These are phyloP conservation scores for Pseudisothecium myosuroides DNA, from an alignment of 225 moss, liverwort and hornwort genomes.

Conservation along the genomic window DNA sequence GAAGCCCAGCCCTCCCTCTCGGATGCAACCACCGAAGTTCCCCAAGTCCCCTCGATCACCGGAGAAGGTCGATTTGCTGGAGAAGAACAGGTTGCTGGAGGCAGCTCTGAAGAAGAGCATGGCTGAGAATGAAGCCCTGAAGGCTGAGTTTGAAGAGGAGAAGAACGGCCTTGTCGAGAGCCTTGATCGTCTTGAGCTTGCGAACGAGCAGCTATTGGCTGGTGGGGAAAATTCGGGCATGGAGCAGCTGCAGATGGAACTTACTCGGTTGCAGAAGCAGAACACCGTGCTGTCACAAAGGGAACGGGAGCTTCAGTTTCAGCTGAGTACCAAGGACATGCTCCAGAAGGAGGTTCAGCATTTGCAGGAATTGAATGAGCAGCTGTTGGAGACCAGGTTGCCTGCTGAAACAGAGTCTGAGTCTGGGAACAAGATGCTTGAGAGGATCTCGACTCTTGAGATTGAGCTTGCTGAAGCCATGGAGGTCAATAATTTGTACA, in stretches of 20 bases:
- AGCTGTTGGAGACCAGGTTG: slow-evolving; percentile 25
- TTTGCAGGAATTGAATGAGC: slow-evolving; percentile 45
- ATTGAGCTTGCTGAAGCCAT: slow-evolving; percentile 46
- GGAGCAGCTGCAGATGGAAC: slow-evolving; percentile 57
- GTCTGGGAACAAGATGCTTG: slow-evolving; percentile 34
- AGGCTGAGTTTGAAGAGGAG: slow-evolving; percentile 33
- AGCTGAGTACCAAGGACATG: slow-evolving; percentile 49
- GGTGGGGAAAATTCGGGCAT: slow-evolving; percentile 52
- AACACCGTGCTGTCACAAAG: slow-evolving; percentile 34
- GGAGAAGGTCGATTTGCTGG: slow-evolving; percentile 2
- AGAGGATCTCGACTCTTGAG: slow-evolving; percentile 35
- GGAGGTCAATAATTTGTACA: slow-evolving; percentile 49
- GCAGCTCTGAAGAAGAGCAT: slow-evolving; percentile 17
- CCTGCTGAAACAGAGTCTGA: slow-evolving; percentile 21
- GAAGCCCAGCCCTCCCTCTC: background rate
- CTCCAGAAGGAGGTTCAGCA: slow-evolving; percentile 56
- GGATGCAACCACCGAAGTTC: background rate
- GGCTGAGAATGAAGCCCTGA: slow-evolving; percentile 17
- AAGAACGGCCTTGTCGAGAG: slow-evolving; percentile 17
- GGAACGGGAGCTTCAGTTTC: slow-evolving; percentile 47
- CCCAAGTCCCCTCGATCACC: slow-evolving; percentile 23
- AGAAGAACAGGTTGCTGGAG: slow-evolving; percentile 29
- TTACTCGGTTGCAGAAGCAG: slow-evolving; percentile 43
- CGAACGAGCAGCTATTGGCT: slow-evolving; percentile 34
- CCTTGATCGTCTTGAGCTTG: slow-evolving; percentile 44